phyloP scores from a whole-genome alignment of 805 yeast species.

The Zygotorulaspora chibaensis region DNA sequence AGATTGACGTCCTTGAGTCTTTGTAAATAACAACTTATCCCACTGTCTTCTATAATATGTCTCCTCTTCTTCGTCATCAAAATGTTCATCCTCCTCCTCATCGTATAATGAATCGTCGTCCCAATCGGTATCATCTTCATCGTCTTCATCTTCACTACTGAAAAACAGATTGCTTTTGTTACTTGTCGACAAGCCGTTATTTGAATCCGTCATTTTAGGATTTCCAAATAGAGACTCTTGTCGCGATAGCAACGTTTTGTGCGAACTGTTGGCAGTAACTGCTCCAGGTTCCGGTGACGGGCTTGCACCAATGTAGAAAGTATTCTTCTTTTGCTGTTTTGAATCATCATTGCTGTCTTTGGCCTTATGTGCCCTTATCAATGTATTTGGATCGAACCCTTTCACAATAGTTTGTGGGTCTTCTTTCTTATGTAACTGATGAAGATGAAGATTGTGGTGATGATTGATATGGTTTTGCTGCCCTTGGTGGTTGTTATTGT shows the following conservation, averaged over 20 bases:
- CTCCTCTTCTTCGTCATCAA: constrained; percentile 32
- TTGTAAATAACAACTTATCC: constrained; percentile 30
- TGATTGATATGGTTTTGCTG: background rate
- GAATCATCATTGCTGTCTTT: background rate
- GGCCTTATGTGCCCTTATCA: constrained; percentile 10
- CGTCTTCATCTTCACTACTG: constrained; percentile 36
- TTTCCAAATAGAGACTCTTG: constrained; percentile 18
- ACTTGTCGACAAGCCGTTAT: constrained; percentile 6
- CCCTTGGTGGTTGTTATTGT: background rate
- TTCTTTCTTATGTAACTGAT: constrained; percentile 11
- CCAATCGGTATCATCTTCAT: constrained; percentile 36
- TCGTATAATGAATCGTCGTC: constrained; percentile 29
- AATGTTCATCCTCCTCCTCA: constrained; percentile 22
- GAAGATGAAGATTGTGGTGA: constrained; percentile 1
- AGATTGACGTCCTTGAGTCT: constrained; percentile 11
- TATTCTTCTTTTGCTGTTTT: constrained; percentile 4
- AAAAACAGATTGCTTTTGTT: constrained; percentile 25
- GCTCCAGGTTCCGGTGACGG: constrained; percentile 13
- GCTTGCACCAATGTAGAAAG: constrained; percentile 12
- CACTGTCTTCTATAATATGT: constrained; percentile 31
- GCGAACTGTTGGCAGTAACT: constrained; percentile 1
- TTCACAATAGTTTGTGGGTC: constrained; percentile 22
- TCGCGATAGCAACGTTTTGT: constrained; percentile 11
- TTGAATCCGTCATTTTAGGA: constrained; percentile 6
- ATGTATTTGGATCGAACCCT: constrained; percentile 26